phyloP scores from a whole-genome alignment of 345 rosid species.

The Citrus trifoliata region DNA sequence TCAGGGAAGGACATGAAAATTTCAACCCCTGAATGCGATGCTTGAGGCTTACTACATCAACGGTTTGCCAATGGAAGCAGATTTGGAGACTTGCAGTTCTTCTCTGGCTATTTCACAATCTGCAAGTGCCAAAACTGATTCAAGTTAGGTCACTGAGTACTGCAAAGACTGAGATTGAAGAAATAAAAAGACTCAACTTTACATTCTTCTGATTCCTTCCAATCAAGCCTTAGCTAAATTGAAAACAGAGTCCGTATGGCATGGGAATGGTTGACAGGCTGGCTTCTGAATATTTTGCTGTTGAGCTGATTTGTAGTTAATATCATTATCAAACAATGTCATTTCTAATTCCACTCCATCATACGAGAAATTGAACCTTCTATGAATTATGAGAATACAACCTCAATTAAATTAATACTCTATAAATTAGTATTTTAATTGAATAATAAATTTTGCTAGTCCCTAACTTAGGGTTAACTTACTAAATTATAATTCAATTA shows the following conservation, averaged over 20 bases:
- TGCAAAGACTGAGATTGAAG: conserved; percentile 24
- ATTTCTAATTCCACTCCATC: too few species aligned
- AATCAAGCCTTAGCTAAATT: not conserved
- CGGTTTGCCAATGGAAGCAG: conserved; percentile 66
- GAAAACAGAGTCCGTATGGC: conserved; percentile 11
- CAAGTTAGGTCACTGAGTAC: conserved; percentile 12
- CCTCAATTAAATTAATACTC: too few species aligned
- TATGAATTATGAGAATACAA: too few species aligned
- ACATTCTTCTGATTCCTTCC: conserved; percentile 5
- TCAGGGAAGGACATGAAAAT: conserved; percentile 54
- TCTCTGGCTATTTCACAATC: conserved; percentile 36
- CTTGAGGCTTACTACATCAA: conserved; percentile 80
- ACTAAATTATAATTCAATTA: too few species aligned
- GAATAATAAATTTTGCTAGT: too few species aligned
- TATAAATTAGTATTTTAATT: too few species aligned
- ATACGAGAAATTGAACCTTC: too few species aligned
- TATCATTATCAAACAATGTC: too few species aligned
- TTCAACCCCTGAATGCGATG: conserved; percentile 77
- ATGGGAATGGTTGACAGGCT: not conserved
- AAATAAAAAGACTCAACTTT: not conserved
- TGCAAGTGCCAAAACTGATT: conserved; percentile 13
- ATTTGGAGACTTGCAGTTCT: conserved; percentile 59
- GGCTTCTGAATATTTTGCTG: not conserved
- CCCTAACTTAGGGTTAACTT: too few species aligned
- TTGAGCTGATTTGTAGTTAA: not conserved